Evolutionary conservation across 2,329 filamentous ascomycete species (phyloP).

Genomic region (Fusarium subtropicale): DNA sequence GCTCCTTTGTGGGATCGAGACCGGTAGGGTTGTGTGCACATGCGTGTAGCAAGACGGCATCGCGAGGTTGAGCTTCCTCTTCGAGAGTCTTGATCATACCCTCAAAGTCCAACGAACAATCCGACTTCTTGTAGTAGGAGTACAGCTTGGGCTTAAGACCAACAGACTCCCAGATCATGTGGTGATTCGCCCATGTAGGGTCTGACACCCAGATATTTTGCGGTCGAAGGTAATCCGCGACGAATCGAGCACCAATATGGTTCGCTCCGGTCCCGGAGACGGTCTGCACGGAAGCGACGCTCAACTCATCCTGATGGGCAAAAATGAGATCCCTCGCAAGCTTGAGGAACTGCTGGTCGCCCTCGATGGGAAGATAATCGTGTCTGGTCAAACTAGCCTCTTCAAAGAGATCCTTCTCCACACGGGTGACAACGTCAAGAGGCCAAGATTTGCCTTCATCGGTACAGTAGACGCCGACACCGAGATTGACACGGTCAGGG

Average conservation of each 20-base stretch:
- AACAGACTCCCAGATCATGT: slow-evolving; percentile 96
- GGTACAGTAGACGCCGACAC: slow-evolving; percentile 41
- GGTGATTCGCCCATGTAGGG: slow-evolving; percentile 98
- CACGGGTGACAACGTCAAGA: slow-evolving; percentile 32
- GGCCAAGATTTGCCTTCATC: slow-evolving; percentile 44
- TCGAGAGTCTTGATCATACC: slow-evolving; percentile 82
- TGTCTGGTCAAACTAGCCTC: slow-evolving; percentile 31
- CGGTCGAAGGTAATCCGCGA: slow-evolving; percentile 85
- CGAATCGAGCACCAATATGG: slow-evolving; percentile 92
- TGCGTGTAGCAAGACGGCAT: slow-evolving; percentile 89
- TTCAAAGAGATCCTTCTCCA: slow-evolving; percentile 36
- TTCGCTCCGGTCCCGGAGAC: slow-evolving; percentile 97
- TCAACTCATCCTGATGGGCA: slow-evolving; percentile 23
- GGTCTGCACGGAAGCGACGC: slow-evolving; percentile 77
- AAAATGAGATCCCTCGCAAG: slow-evolving; percentile 38
- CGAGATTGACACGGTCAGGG: slow-evolving; percentile 41
- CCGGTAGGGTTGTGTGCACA: slow-evolving; percentile 99
- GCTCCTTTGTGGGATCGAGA: slow-evolving; percentile 89
- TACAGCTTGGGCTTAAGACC: slow-evolving; percentile 81
- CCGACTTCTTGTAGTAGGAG: slow-evolving; percentile 90
- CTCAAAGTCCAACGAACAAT: slow-evolving; percentile 89
- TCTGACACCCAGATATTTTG: slow-evolving; percentile 88
- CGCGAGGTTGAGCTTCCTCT: slow-evolving; percentile 74
- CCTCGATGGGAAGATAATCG: slow-evolving; percentile 42
- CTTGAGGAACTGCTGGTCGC: slow-evolving; percentile 37